Conservation (phyloP, 2,329 filamentous ascomycete species). For the Cladosporium sp. region DNA sequence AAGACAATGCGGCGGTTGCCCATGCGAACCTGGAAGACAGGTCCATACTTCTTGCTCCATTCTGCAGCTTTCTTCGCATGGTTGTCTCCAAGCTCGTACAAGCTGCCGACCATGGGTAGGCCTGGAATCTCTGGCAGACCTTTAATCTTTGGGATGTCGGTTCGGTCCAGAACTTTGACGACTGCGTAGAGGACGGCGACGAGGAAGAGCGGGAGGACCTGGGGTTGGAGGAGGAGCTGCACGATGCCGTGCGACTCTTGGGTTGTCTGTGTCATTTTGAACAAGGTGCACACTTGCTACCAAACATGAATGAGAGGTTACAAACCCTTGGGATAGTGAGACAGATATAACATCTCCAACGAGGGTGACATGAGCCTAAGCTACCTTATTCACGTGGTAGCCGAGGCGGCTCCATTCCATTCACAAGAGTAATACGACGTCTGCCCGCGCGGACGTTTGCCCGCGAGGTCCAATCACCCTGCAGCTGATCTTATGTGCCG, state of each 20-base stretch:
- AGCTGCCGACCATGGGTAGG: conserved; percentile 44
- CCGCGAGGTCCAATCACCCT: conserved; percentile 6
- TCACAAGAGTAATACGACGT: not conserved
- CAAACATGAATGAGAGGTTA: not conserved
- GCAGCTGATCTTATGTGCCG: not conserved
- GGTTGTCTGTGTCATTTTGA: conserved; percentile 23
- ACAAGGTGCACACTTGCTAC: not conserved
- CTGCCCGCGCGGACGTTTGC: conserved; percentile 4
- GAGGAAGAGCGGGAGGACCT: conserved; percentile 39
- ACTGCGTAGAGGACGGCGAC: conserved; percentile 38
- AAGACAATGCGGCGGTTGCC: conserved; percentile 72
- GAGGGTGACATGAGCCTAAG: too few relatives aligned
- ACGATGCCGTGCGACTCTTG: conserved; percentile 25
- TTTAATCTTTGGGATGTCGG: conserved; percentile 47
- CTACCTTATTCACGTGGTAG: not conserved
- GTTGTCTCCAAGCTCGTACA: conserved; percentile 43
- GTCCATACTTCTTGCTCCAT: conserved; percentile 47
- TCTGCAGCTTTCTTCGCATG: conserved; percentile 44
- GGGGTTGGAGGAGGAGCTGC: conserved; percentile 31
- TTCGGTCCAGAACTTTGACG: conserved; percentile 41
- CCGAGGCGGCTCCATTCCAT: conserved; percentile 5
- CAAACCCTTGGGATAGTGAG: not conserved
- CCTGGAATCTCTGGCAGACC: conserved; percentile 45
- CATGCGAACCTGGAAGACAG: conserved; percentile 51
- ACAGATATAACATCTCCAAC: not conserved